Evolutionary conservation across 495 filamentous ascomycete genomes (phyloP).

Genomic region (Parathielavia appendiculata): DNA sequence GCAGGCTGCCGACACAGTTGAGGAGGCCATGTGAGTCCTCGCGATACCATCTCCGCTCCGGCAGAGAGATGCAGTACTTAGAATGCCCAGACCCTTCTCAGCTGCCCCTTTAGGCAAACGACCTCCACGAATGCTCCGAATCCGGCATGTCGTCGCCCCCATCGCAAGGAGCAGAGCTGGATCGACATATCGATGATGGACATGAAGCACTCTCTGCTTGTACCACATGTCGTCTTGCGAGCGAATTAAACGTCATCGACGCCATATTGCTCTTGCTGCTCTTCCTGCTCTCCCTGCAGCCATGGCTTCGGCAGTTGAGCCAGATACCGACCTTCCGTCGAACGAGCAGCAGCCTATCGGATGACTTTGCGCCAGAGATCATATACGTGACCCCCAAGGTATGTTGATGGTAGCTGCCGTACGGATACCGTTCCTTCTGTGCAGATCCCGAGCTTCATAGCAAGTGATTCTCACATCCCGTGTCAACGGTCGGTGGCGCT

Average conservation of each 20-base stretch:
- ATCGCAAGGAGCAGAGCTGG: not conserved
- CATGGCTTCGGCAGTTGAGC: conserved; percentile 18
- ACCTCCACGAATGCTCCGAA: not conserved
- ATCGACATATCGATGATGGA: not conserved
- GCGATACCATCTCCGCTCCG: not conserved
- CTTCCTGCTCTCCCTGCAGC: conserved; percentile 1
- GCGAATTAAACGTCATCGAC: conserved; percentile 3
- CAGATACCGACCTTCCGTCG: not conserved
- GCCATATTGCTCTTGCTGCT: too few species aligned
- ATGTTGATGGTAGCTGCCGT: conserved; percentile 3
- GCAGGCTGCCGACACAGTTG: not conserved
- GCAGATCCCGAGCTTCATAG: not conserved
- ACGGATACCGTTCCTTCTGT: conserved; percentile 1
- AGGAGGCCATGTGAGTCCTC: not conserved
- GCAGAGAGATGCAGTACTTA: not conserved
- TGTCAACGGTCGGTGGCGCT: not conserved
- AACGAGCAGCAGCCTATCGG: conserved; percentile 5
- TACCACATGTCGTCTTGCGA: not conserved
- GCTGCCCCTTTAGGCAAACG: conserved; percentile 1
- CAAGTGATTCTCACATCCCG: not conserved
- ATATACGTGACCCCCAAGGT: too few species aligned
- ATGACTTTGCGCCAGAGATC: not conserved
- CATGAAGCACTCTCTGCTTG: not conserved
- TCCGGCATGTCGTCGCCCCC: not conserved
- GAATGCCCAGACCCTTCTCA: not conserved